These are phyloP conservation scores for Thielaviopsis cerberus DNA, from an alignment of 2,329 filamentous ascomycete genomes.

Conservation along the genomic window DNA sequence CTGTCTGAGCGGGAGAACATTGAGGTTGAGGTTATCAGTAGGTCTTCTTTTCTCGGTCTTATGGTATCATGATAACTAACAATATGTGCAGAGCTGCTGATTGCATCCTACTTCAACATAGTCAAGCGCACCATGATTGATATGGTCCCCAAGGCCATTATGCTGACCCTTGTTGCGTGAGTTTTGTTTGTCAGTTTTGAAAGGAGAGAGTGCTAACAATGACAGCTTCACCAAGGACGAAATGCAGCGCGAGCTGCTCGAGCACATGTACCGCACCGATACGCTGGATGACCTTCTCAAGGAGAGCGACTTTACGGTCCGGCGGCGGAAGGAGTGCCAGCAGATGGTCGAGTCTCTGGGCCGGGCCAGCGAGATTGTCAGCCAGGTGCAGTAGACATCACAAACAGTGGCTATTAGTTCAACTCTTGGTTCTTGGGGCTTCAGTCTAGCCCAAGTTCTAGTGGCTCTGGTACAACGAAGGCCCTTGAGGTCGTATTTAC, in stretches of 20 bases:
- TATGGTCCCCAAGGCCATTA: conserved; percentile 98
- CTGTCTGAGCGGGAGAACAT: conserved; percentile 86
- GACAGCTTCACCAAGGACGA: conserved; percentile 81
- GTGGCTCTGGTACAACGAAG: neutral
- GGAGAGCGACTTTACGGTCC: conserved; percentile 92
- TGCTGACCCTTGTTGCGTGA: conserved; percentile 89
- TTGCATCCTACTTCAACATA: conserved; percentile 95
- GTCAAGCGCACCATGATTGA: conserved; percentile 97
- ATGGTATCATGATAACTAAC: conserved; percentile 1
- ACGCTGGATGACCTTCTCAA: conserved; percentile 88
- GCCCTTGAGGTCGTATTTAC: neutral
- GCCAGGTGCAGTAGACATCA: conserved; percentile 48
- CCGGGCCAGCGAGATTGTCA: conserved; percentile 90
- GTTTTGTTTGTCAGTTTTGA: conserved; percentile 22
- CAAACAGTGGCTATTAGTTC: neutral
- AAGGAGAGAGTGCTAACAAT: neutral
- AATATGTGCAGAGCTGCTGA: conserved; percentile 59
- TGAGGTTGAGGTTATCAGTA: conserved; percentile 96
- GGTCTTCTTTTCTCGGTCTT: conserved; percentile 20
- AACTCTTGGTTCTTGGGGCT: neutral
- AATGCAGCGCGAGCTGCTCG: conserved; percentile 91
- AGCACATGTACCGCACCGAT: conserved; percentile 88
- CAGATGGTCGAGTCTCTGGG: conserved; percentile 93
- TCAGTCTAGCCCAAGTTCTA: neutral
- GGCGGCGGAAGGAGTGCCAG: conserved; percentile 91